Evolutionary conservation across 208 protist species (phyloP).

Genomic region (Acanthamoeba culbertsoni): DNA sequence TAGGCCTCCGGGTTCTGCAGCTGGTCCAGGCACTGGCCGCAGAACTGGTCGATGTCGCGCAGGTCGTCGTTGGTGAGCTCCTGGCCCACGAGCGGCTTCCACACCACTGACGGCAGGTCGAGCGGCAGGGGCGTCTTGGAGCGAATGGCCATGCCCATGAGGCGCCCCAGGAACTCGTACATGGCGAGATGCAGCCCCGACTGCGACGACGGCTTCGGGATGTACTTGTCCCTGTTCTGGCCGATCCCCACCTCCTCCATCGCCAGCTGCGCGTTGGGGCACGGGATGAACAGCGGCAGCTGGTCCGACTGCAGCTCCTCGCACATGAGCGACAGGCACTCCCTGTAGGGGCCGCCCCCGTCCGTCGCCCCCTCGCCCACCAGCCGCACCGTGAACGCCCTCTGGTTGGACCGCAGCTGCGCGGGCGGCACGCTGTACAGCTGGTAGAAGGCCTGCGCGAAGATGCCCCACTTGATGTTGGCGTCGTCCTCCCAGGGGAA

Average conservation of each 20-base stretch:
- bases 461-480: conserved; percentile 39
- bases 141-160: conserved; percentile 94
- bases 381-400: neutral
- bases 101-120: conserved; percentile 71
- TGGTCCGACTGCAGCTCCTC: conserved; percentile 42
- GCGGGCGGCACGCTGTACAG: neutral
- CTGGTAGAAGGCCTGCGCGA: conserved; percentile 44
- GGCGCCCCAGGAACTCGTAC: conserved; percentile 73
- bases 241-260: conserved; percentile 59
- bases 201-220: conserved; percentile 49
- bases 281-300: conserved; percentile 65
- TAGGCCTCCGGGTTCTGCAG: neutral
- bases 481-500: neutral
- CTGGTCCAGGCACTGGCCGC: neutral
- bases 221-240: conserved; percentile 71
- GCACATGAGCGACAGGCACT: conserved; percentile 65
- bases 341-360: conserved; percentile 59
- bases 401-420: neutral
- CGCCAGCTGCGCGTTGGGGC: conserved; percentile 57
- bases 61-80: neutral
- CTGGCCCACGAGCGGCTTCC: conserved; percentile 67
- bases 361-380: conserved; percentile 63
- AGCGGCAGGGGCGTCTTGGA: conserved; percentile 87
- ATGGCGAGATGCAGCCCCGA: conserved; percentile 63
- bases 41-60: conserved; percentile 31